Percentiles rank a stretch among this genome's conserved stretches.
Evolutionary conservation across 169 alveolate species (phyloP).

Genomic region (Cytauxzoon felis): DNA sequence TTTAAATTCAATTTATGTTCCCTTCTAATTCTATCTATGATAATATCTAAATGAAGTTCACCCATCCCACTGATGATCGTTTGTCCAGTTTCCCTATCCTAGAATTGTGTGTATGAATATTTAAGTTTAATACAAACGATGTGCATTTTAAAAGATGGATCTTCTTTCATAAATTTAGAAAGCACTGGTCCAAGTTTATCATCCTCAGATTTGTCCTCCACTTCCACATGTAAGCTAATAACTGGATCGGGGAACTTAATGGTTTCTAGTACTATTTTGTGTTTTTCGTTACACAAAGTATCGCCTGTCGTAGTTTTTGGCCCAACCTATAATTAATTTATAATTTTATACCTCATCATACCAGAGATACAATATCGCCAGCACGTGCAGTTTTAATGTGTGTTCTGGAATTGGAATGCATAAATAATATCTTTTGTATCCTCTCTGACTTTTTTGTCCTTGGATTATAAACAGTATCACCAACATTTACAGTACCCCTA

Average conservation of each 20-base stretch:
- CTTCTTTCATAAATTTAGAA: constrained; percentile 74
- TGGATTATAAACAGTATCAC: constrained; percentile 70
- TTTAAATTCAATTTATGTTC: constrained; percentile 83
- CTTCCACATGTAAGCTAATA: constrained; percentile 71
- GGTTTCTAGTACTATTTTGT: constrained; percentile 70
- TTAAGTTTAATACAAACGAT: constrained; percentile 1
- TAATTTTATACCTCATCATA: neutral
- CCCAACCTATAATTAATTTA: constrained; percentile 60
- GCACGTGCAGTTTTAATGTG: constrained; percentile 71
- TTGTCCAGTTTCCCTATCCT: constrained; percentile 82
- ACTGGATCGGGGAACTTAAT: constrained; percentile 83
- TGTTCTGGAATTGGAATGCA: constrained; percentile 79
- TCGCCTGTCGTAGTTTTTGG: constrained; percentile 82
- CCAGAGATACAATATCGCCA: constrained; percentile 75
- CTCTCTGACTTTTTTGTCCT: constrained; percentile 77
- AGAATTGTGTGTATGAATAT: constrained; percentile 45
- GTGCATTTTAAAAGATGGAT: constrained; percentile 72
- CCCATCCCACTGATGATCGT: constrained; percentile 89
- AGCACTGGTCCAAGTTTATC: constrained; percentile 77
- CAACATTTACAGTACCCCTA: constrained; percentile 73
- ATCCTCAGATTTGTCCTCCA: constrained; percentile 62
- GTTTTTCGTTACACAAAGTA: constrained; percentile 69
- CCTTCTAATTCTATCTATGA: constrained; percentile 85
- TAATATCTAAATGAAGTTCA: constrained; percentile 92
- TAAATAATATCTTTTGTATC: constrained; percentile 75